These are phyloP conservation scores for Suillus americanus DNA, from an alignment of 768 basidiomycete species.

Conservation along the genomic window DNA sequence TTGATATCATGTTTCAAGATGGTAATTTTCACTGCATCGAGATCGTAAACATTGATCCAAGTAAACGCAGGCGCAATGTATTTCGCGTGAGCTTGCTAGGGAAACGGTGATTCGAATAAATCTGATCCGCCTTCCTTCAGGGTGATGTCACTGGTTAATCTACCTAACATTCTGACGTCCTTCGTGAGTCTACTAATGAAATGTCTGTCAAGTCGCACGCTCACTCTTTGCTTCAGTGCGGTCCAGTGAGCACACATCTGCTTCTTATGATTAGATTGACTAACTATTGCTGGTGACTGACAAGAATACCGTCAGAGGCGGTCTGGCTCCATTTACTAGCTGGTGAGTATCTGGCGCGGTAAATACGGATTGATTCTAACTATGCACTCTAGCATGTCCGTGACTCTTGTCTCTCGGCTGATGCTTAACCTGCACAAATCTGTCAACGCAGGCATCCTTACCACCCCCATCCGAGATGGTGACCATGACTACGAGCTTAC, in stretches of 20 bases:
- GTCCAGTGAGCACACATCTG: background rate
- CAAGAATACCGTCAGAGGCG: background rate
- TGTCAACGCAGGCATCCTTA: constrained; percentile 19
- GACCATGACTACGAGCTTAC: background rate
- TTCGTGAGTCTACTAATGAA: constrained; percentile 25
- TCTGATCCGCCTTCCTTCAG: constrained; percentile 25
- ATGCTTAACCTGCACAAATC: constrained; percentile 54
- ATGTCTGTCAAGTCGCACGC: background rate
- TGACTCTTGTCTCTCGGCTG: constrained; percentile 54
- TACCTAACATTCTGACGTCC: constrained; percentile 46
- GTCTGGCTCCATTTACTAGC: background rate
- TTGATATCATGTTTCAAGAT: constrained; percentile 47
- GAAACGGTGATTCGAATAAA: background rate
- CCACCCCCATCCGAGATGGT: background rate
- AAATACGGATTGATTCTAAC: background rate
- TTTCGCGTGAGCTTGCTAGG: constrained; percentile 44
- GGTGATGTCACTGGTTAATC: constrained; percentile 50
- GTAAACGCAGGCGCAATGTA: constrained; percentile 48
- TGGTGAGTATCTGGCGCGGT: background rate
- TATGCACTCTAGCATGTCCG: constrained; percentile 38
- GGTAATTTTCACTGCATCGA: constrained; percentile 35
- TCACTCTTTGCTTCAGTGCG: background rate
- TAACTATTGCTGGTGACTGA: background rate
- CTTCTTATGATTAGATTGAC: background rate
- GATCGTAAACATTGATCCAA: background rate